Conservation (phyloP, 345 rosid species). For the Salix viminalis region DNA sequence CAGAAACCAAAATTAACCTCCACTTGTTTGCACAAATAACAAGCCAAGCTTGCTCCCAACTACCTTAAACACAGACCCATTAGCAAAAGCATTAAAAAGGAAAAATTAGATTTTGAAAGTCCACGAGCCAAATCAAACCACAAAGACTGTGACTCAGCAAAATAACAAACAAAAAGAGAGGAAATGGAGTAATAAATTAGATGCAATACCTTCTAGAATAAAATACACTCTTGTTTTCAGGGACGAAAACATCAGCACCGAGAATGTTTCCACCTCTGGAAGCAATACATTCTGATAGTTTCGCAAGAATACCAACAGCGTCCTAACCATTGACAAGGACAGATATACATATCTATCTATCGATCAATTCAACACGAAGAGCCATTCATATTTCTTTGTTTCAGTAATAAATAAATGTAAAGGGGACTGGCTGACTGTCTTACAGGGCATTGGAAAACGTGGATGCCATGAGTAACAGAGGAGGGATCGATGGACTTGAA, state of each 20-base stretch:
- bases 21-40: neutral
- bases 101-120: too few species aligned
- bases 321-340: constrained; percentile 38
- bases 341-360: neutral
- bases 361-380: neutral
- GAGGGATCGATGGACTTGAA: constrained; percentile 42
- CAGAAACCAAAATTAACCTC: constrained; percentile 3
- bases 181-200: neutral
- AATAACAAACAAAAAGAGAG: neutral
- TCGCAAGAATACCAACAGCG: constrained; percentile 83
- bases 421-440: constrained; percentile 7
- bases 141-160: neutral
- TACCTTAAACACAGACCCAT: neutral
- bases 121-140: neutral
- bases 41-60: neutral
- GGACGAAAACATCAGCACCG: constrained; percentile 84
- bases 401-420: neutral
- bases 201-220: constrained; percentile 75
- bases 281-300: constrained; percentile 86
- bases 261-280: constrained; percentile 91
- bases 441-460: constrained; percentile 93
- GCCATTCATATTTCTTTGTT: neutral
- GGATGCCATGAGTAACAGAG: constrained; percentile 67
- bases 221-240: constrained; percentile 66
- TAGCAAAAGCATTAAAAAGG: neutral